Base-by-base conservation (phyloP, 2,329 filamentous ascomycete genomes). In the Paecilomyces formosus region DNA sequence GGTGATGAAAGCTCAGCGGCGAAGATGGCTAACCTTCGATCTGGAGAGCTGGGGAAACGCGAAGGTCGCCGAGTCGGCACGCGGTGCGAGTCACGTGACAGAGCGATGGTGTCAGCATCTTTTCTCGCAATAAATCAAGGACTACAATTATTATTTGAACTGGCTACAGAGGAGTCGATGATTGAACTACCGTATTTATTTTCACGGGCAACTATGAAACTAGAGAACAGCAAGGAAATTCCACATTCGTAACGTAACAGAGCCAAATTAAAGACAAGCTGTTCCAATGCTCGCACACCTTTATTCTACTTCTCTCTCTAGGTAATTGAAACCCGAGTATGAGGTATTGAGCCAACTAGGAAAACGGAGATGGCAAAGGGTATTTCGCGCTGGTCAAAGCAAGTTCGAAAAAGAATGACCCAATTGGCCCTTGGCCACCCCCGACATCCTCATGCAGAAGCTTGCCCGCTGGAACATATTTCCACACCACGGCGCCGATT, bases 281-380 rank as follows among this genome's bases (percentile, higher is more conserved):
- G 64, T 64, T 62, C 64, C 65, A 62, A 68, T 68, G 66, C 65
- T 61, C 63, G 58, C 62, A 60, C 61, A 64, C 63, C 66, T 62
- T 60, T 65, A 64, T 64, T 70, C 68, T 70, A 70, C 67, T 69
- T 60, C 62, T 65, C n/a, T 45, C 62, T 67, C 55, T 31, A 68
- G 64, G 62, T 65, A 63, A 61, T 62, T 62, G 62, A 66, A 62
- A 31, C 30, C 53, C 53, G 53, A 35, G 55, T 54, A 51, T 39
- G 57, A 54, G 21, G 22, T 24, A 52, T 24, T 52, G 50, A 52
- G 50, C 50, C 50, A 28, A 28, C 8, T 24, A 24, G 50, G 50
- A 52, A 28, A 7, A 24, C 15, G 50, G 50, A 52, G 50, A 52
- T 28, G 50, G 26, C 22, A 52, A 52, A 28, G 50, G 8, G 50